Evolutionary conservation across 306 rosid species (phyloP).

Genomic region (Cicer bijugum): DNA sequence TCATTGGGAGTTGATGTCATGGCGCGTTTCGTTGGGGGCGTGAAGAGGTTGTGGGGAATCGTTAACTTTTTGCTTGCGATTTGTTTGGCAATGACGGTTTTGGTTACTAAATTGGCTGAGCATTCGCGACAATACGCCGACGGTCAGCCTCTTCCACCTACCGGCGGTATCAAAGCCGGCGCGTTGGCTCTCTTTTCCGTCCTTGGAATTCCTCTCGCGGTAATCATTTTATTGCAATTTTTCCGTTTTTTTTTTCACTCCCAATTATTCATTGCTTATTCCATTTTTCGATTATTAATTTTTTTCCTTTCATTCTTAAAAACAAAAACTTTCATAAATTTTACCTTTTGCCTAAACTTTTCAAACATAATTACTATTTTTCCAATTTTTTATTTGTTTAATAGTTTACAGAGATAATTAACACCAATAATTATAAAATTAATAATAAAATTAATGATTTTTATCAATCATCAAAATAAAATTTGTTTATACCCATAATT

Average conservation of each 20-base stretch:
- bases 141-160: constrained; percentile 43
- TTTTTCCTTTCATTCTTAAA: too few relatives aligned
- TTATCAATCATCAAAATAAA: too few relatives aligned
- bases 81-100: constrained; percentile 57
- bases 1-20: constrained; percentile 60
- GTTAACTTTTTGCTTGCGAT: constrained; percentile 71
- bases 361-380: too few relatives aligned
- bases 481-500: too few relatives aligned
- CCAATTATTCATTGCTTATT: background rate
- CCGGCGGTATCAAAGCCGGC: constrained; percentile 53
- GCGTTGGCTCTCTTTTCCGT: constrained; percentile 73
- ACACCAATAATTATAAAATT: too few relatives aligned
- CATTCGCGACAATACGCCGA: constrained; percentile 30
- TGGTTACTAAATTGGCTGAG: constrained; percentile 69
- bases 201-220: constrained; percentile 74
- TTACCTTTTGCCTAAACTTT: too few relatives aligned
- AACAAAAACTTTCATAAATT: too few relatives aligned
- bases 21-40: constrained; percentile 69
- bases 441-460: too few relatives aligned
- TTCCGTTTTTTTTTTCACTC: background rate
- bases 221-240: constrained; percentile 2
- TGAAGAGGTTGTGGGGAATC: constrained; percentile 73
- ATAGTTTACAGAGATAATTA: too few relatives aligned
- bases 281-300: too few relatives aligned
- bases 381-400: too few relatives aligned